Base-by-base conservation (phyloP, 2,329 filamentous ascomycete genomes). In the Juglanconis sp. region DNA sequence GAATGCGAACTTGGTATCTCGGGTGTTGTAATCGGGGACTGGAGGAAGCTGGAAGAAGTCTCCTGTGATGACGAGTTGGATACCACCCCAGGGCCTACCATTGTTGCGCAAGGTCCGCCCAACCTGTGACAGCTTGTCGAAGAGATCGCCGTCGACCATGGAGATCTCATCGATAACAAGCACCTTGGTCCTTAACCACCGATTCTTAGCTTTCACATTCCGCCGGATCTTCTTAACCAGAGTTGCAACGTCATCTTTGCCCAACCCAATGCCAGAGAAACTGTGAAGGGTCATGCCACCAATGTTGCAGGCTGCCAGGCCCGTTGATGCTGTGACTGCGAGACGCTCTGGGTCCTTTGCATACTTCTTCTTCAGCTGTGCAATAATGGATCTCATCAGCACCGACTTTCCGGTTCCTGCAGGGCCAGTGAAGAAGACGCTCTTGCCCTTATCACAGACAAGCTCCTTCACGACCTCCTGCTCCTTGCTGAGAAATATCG, bases 1-100 rank as follows among this genome's bases (percentile, higher is more conserved):
- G 71, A 99, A 99, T 0, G 93, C 89, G 73, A 99, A 99, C 70
- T 92, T 96, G 51, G 88, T 86, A 32, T 87, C 82, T 51, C 80
- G 77, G 56, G 87, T 85, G 47, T 84, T 86, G 46, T 79, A 79
- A 40, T 97, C 93, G 1, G 94, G 93, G 1, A 99, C 95, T 1
- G 95, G 95, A 0, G 95, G 95, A 3, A 99, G 77, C 72, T 99
- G 95, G 74, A 99, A 99, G 76, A 99, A 99, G 70, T 99, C 95
- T 3, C 95, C 95, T 0, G 95, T 99, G 62, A 99, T 91, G 59
- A 99, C 85, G 35, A 99, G 82, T 67, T 99, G 95, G 50, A 99
- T 98, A 5, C 95, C 95, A 57, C 95, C 96, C 79, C 96, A 99
- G 0, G 95, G 90, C 9, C 91, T 85, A 9, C 91, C 93, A 67